These are phyloP conservation scores for Apiospora kogelbergensis DNA, from an alignment of 2,329 filamentous ascomycete species.

Conservation along the genomic window DNA sequence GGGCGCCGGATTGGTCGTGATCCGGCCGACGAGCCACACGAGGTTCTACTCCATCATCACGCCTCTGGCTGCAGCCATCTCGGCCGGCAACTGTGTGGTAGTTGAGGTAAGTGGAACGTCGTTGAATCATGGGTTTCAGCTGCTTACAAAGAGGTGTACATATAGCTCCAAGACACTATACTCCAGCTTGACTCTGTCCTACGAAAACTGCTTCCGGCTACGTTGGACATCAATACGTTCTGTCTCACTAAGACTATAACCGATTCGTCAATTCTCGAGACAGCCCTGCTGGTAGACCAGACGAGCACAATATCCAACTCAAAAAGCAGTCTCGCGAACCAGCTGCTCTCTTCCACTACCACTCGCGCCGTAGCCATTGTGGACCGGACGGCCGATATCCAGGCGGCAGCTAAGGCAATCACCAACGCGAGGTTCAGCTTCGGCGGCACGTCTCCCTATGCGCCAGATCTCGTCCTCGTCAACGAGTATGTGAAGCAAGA, in stretches of 20 bases:
- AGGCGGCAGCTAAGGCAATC: conserved; percentile 51
- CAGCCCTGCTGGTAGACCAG: conserved; percentile 28
- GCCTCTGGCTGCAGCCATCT: conserved; percentile 34
- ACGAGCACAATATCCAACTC: conserved; percentile 12
- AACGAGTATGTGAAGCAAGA: conserved; percentile 60
- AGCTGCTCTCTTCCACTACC: conserved; percentile 15
- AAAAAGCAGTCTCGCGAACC: conserved; percentile 10
- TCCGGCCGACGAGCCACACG: conserved; percentile 31
- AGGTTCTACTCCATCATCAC: conserved; percentile 32
- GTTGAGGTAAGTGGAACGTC: conserved; percentile 27
- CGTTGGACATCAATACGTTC: conserved; percentile 28
- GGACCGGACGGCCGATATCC: conserved; percentile 57
- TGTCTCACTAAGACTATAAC: conserved; percentile 19
- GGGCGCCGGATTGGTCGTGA: conserved; percentile 29
- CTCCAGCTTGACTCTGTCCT: conserved; percentile 23
- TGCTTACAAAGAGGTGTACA: neutral
- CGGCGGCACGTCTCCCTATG: conserved; percentile 57
- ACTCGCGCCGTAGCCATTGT: conserved; percentile 53
- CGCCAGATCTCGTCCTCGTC: conserved; percentile 63
- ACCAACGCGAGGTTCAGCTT: conserved; percentile 55
- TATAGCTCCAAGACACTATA: conserved; percentile 23
- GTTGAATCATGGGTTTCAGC: neutral
- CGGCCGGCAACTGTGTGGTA: conserved; percentile 36
- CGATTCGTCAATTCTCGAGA: conserved; percentile 19
- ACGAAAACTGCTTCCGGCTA: conserved; percentile 19